A percentile compares a stretch with the other conserved stretches of the same genome.
Conservation (phyloP, 78 protist species). For the Chrysochromulina parva region DNA sequence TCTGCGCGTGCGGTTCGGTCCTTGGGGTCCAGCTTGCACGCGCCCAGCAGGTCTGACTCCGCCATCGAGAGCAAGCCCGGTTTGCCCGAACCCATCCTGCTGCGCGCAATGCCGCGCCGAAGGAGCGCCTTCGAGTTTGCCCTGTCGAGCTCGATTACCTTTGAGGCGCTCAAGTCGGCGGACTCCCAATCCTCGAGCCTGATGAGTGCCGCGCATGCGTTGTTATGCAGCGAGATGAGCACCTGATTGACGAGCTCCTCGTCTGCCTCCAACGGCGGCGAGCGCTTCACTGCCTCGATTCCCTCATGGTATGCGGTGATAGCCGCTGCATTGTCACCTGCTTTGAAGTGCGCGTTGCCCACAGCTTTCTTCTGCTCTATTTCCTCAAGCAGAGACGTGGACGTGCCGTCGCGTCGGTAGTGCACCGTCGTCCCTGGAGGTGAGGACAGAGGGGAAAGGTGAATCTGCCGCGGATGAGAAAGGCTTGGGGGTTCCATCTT, state of each 20-base stretch:
- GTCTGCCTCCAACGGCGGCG: background rate
- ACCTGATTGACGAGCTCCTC: background rate
- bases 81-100: background rate
- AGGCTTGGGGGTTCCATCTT: no score
- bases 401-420: no score
- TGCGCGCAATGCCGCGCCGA: conserved; percentile 12
- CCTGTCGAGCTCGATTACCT: background rate
- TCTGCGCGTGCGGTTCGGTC: no score
- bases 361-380: background rate
- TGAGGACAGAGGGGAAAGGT: no score
- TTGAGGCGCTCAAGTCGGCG: background rate
- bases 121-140: background rate
- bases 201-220: background rate
- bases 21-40: no score
- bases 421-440: no score
- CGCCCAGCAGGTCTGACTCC: no score
- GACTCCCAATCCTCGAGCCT: background rate
- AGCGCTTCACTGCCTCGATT: background rate
- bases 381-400: no score
- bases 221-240: background rate
- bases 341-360: background rate
- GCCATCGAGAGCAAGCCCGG: no score
- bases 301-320: background rate
- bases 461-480: no score
- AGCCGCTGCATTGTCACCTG: background rate